These are phyloP conservation scores for Basidiobolus meristosporus DNA, from an alignment of 371 early-diverging fungal genomes.

Conservation along the genomic window DNA sequence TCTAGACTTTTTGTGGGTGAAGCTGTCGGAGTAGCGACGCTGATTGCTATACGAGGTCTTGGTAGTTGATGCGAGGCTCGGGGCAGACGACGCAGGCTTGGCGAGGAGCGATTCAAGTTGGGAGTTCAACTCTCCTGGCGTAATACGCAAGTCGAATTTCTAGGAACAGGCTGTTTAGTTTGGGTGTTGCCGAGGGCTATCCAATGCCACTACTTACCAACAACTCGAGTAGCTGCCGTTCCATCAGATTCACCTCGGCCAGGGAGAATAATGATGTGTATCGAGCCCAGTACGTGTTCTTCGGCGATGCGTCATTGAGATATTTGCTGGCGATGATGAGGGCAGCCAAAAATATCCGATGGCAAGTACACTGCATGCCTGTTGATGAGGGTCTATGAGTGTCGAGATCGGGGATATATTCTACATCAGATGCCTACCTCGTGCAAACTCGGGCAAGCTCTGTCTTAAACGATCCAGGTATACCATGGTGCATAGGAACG, in stretches of 20 bases:
- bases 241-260: conserved; percentile 65
- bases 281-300: conserved; percentile 56
- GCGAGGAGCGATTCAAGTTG: no score
- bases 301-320: conserved; percentile 49
- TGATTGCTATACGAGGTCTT: no score
- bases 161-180: no score
- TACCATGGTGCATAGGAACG: conserved; percentile 32
- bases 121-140: conserved; percentile 10
- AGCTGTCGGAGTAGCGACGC: no score
- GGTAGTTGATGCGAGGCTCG: no score
- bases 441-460: conserved; percentile 25
- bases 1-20: no score
- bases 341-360: conserved; percentile 56
- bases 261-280: conserved; percentile 44
- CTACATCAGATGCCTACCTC: conserved; percentile 19
- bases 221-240: conserved; percentile 49
- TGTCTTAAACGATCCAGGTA: conserved; percentile 27
- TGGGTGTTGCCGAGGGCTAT: no score
- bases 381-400: conserved; percentile 37
- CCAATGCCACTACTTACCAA: no score
- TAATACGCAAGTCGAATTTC: conserved; percentile 17
- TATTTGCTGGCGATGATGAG: conserved; percentile 53
- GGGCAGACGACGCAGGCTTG: no score
- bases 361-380: conserved; percentile 56
- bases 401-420: background rate